phyloP scores from a whole-genome alignment of 495 filamentous ascomycete species.

The Letharia columbiana region DNA sequence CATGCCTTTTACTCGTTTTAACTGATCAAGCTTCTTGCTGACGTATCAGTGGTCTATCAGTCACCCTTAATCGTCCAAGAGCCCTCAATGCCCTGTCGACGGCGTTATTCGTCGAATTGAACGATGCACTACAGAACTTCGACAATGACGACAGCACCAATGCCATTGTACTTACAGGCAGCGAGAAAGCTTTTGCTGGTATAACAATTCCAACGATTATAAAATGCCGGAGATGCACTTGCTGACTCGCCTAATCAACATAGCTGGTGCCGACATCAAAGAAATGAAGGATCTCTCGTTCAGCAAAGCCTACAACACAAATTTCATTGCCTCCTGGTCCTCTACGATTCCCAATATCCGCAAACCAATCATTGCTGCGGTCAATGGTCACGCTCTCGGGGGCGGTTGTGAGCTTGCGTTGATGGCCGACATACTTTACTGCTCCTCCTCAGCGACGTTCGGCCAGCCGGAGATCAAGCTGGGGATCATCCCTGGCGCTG shows the following conservation, averaged over 20 bases:
- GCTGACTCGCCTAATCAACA: constrained; percentile 8
- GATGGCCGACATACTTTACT: constrained; percentile 94
- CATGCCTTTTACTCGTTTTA: background rate
- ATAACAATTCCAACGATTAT: constrained; percentile 5
- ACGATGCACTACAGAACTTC: constrained; percentile 65
- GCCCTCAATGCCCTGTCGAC: constrained; percentile 86
- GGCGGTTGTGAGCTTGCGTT: constrained; percentile 97
- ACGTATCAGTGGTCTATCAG: constrained; percentile 36
- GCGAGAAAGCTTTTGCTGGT: constrained; percentile 77
- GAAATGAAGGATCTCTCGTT: constrained; percentile 93
- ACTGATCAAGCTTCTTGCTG: background rate
- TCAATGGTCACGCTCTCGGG: constrained; percentile 87
- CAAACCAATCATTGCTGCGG: constrained; percentile 88
- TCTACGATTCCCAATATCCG: constrained; percentile 68
- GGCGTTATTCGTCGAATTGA: constrained; percentile 83
- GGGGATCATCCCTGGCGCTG: constrained; percentile 84
- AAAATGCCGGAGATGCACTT: background rate
- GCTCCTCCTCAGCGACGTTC: constrained; percentile 71
- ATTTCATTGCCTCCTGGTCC: constrained; percentile 94
- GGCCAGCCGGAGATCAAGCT: constrained; percentile 96
- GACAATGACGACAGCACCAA: constrained; percentile 60
- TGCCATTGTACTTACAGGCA: constrained; percentile 81
- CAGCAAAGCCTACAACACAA: constrained; percentile 66
- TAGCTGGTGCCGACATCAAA: constrained; percentile 94
- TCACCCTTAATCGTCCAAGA: constrained; percentile 92